phyloP scores from a whole-genome alignment of 225 moss, liverwort and hornwort genomes.

The Polytrichum commune region DNA sequence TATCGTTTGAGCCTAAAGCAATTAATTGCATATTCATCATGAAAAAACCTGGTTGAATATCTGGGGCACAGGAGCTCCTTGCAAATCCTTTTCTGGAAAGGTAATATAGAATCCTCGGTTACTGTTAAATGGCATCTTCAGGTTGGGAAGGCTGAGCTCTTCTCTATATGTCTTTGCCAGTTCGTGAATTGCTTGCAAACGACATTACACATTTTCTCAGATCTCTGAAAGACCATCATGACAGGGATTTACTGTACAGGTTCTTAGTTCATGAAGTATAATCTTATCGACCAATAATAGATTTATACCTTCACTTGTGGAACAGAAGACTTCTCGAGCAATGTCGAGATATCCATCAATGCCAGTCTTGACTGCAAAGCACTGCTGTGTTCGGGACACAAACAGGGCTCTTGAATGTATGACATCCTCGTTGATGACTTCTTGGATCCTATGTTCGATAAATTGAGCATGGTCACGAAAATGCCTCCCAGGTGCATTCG shows the following conservation, averaged over 20 bases:
- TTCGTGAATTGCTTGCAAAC: constrained; percentile 69
- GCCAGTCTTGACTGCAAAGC: constrained; percentile 81
- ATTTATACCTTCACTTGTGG: constrained; percentile 80
- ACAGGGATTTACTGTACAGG: too few relatives aligned
- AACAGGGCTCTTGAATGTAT: constrained; percentile 64
- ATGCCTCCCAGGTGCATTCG: neutral
- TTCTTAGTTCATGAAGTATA: neutral
- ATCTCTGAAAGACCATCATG: too few relatives aligned
- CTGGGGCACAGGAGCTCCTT: constrained; percentile 47
- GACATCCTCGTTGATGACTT: constrained; percentile 69
- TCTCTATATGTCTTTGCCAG: constrained; percentile 74
- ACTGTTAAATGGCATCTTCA: constrained; percentile 78
- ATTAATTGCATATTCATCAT: too few relatives aligned
- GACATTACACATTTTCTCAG: neutral
- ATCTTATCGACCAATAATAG: constrained; percentile 10
- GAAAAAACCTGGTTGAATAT: constrained; percentile 66
- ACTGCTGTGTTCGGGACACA: constrained; percentile 80
- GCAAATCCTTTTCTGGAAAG: constrained; percentile 64
- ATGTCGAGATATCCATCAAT: constrained; percentile 84
- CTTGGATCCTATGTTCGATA: constrained; percentile 60
- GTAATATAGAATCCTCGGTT: constrained; percentile 82
- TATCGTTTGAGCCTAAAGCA: too few relatives aligned
- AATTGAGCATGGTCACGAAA: neutral
- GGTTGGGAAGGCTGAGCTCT: constrained; percentile 71
- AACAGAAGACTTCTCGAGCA: constrained; percentile 77